Conservation (phyloP, 2,329 filamentous ascomycete species). For the Apiospora kogelbergensis region DNA sequence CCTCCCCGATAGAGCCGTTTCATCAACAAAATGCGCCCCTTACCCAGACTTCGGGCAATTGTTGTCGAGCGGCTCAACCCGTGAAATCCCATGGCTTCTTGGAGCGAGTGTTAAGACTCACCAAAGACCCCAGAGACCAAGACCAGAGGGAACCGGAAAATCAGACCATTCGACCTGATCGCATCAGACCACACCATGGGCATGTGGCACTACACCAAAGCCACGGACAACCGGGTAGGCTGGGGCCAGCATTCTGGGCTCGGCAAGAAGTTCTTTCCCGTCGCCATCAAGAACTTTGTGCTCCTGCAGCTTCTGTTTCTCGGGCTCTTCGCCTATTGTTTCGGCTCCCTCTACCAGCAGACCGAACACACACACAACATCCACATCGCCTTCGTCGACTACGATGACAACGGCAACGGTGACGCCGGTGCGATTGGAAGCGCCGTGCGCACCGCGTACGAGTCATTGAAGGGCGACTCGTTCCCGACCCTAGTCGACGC, state of each 20-base stretch:
- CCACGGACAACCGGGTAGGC: neutral
- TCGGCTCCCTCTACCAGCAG: conserved; percentile 36
- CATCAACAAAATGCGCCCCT: neutral
- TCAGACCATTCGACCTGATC: too few species aligned
- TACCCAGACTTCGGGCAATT: neutral
- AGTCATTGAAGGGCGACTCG: conserved; percentile 22
- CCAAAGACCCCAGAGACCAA: neutral
- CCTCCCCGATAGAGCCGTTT: neutral
- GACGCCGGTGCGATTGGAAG: conserved; percentile 30
- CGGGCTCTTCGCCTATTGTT: conserved; percentile 34
- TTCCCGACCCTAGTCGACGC: conserved; percentile 33
- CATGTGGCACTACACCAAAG: conserved; percentile 9
- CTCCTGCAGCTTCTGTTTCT: conserved; percentile 37
- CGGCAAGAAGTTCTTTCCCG: conserved; percentile 17
- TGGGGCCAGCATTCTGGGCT: conserved; percentile 9
- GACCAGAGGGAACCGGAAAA: too few species aligned
- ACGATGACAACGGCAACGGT: conserved; percentile 23
- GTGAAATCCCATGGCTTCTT: neutral
- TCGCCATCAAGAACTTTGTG: conserved; percentile 30
- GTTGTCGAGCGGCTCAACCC: neutral
- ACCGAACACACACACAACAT: conserved; percentile 32
- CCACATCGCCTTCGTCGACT: conserved; percentile 37
- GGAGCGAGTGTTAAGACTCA: neutral
- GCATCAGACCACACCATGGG: too few species aligned
- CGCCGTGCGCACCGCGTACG: conserved; percentile 32